Percentiles rank a stretch among this genome's conserved stretches.
These are phyloP conservation scores for Aciculosporium take DNA, from an alignment of 2,329 filamentous ascomycete genomes.

Conservation along the genomic window DNA sequence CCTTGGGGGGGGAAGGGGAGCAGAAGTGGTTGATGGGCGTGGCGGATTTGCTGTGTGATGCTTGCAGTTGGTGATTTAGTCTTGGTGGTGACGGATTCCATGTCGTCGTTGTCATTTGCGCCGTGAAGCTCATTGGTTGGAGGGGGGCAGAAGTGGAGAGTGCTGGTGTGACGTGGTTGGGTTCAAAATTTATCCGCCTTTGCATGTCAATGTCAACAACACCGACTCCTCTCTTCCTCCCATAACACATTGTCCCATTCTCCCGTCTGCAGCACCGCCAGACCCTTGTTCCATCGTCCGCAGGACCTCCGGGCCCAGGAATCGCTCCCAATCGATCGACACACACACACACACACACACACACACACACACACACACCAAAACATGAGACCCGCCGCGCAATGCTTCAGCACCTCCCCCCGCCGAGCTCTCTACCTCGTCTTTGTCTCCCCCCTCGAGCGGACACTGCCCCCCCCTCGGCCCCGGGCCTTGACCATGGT, in stretches of 20 bases:
- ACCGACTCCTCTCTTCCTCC: not conserved
- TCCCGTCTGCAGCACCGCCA: too few relatives aligned
- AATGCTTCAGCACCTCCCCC: constrained; percentile 29
- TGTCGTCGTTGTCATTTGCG: not conserved
- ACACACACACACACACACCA: not conserved
- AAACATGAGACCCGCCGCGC: constrained; percentile 21
- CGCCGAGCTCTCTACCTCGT: constrained; percentile 32
- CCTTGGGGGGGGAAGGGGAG: too few relatives aligned
- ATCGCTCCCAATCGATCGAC: too few relatives aligned
- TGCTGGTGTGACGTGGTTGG: too few relatives aligned
- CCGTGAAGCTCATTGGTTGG: not conserved
- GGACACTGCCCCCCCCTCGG: not conserved
- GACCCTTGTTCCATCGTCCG: too few relatives aligned
- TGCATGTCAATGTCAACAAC: not conserved
- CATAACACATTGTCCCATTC: not conserved
- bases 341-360: too few relatives aligned
- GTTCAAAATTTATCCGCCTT: too few relatives aligned
- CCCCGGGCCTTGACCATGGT: too few relatives aligned
- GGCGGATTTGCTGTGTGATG: not conserved
- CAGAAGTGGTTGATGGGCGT: not conserved
- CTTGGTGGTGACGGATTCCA: not conserved
- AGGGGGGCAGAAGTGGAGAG: not conserved
- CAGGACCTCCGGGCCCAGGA: too few relatives aligned
- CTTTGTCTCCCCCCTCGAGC: constrained; percentile 21
- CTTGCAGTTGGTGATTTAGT: not conserved